Evolutionary conservation across 345 rosid genomes (phyloP).

Genomic region (Lagerstroemia speciosa): DNA sequence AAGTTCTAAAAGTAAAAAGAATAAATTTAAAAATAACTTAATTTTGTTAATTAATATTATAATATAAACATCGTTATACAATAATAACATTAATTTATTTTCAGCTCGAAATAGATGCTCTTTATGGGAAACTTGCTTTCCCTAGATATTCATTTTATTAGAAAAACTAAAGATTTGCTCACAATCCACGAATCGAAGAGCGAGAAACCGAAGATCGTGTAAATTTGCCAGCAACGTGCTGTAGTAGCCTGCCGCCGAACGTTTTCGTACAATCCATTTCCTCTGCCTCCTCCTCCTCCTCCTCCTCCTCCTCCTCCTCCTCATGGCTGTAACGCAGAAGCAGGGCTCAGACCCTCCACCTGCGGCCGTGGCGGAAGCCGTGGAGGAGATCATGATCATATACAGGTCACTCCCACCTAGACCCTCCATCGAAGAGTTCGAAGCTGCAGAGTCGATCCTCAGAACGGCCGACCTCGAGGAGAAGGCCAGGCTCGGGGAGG

Average conservation of each 20-base stretch:
- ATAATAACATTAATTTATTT: too few species aligned
- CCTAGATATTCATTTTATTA: too few species aligned
- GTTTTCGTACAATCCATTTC: not conserved
- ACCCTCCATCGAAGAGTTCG: conserved; percentile 49
- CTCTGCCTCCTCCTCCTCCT: conserved; percentile 6
- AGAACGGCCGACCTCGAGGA: conserved; percentile 33
- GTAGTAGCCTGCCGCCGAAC: too few species aligned
- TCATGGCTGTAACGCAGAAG: conserved; percentile 30
- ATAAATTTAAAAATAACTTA: too few species aligned
- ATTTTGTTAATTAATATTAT: too few species aligned
- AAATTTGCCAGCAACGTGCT: too few species aligned
- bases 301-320: too few species aligned
- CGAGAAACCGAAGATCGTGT: not conserved
- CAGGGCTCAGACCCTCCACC: conserved; percentile 21
- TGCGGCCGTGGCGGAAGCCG: conserved; percentile 28
- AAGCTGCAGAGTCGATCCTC: conserved; percentile 50
- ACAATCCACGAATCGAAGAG: not conserved
- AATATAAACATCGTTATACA: too few species aligned
- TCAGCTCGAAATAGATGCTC: too few species aligned
- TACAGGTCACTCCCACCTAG: conserved; percentile 50
- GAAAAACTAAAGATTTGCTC: too few species aligned
- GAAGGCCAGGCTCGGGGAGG: conserved; percentile 34
- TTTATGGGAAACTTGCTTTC: too few species aligned
- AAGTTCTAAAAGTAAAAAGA: too few species aligned
- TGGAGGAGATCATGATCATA: conserved; percentile 42